phyloP scores from a whole-genome alignment of 208 protist genomes.

The Leishmania turanica region DNA sequence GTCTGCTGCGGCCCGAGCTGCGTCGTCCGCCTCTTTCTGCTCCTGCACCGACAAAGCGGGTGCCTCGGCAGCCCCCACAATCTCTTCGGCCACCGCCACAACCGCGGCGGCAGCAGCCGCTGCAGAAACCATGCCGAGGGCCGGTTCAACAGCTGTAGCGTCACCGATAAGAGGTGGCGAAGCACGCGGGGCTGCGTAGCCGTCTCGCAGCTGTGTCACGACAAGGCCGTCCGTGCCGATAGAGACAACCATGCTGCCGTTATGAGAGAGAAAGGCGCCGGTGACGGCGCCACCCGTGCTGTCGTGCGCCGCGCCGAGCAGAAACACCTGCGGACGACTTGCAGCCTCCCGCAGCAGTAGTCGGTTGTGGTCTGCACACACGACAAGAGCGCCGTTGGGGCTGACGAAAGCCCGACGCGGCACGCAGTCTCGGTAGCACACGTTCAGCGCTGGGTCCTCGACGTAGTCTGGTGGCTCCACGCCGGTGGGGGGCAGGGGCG shows the following conservation, averaged over 20 bases:
- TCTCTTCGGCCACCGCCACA: not conserved
- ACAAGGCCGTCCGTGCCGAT: slow-evolving; percentile 91
- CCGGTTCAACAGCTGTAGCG: not conserved
- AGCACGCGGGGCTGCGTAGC: slow-evolving; percentile 18
- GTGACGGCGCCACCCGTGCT: slow-evolving; percentile 60
- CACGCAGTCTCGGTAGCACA: slow-evolving; percentile 75
- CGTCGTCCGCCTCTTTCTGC: slow-evolving; percentile 93
- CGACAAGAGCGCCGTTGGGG: slow-evolving; percentile 39
- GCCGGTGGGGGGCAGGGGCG: slow-evolving; percentile 84
- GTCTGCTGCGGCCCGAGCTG: slow-evolving; percentile 48
- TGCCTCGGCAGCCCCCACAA: slow-evolving; percentile 2
- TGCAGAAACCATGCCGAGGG: not conserved
- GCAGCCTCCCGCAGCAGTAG: slow-evolving; percentile 20
- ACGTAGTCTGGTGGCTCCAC: slow-evolving; percentile 86
- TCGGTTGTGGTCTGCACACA: slow-evolving; percentile 45
- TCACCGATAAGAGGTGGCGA: not conserved
- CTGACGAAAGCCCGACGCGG: slow-evolving; percentile 45
- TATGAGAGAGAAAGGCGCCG: slow-evolving; percentile 74
- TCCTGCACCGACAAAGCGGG: slow-evolving; percentile 86
- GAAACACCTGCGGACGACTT: slow-evolving; percentile 19
- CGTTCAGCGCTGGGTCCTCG: slow-evolving; percentile 87
- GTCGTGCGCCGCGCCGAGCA: slow-evolving; percentile 81
- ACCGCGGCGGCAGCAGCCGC: not conserved
- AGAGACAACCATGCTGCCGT: slow-evolving; percentile 87
- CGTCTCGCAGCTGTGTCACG: slow-evolving; percentile 73